Evolutionary conservation across 1,284 basidiomycete genomes (phyloP).

Genomic region (Serendipita sp.): DNA sequence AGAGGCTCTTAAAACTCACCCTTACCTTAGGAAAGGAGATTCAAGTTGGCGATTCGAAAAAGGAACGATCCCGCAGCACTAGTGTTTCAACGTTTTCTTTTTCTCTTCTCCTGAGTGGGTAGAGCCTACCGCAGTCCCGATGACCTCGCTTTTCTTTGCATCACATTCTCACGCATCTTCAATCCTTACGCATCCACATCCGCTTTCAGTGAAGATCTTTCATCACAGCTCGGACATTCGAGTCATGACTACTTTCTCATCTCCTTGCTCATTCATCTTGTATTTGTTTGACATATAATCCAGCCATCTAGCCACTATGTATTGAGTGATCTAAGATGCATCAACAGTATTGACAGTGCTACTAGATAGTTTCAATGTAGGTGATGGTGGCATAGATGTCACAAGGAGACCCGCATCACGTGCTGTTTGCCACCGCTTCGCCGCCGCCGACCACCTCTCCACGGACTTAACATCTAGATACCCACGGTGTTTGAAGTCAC

Average conservation of each 20-base stretch:
- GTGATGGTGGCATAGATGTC: background rate
- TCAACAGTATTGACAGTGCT: too few species aligned
- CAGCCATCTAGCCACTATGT: background rate
- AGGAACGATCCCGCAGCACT: background rate
- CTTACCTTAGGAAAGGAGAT: conserved; percentile 1
- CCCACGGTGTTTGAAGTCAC: conserved; percentile 2
- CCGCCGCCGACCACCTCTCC: background rate
- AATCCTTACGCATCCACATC: too few species aligned
- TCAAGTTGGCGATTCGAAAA: background rate
- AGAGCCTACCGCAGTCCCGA: too few species aligned
- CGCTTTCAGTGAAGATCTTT: too few species aligned
- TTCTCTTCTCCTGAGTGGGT: background rate
- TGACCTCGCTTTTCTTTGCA: too few species aligned
- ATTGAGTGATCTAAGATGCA: too few species aligned
- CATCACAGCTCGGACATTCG: too few species aligned
- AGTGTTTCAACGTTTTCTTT: background rate
- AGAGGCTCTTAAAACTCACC: conserved; percentile 37
- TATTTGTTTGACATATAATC: background rate
- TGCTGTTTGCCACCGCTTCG: background rate
- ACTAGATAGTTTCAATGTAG: background rate
- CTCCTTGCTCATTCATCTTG: background rate
- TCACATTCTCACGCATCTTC: too few species aligned
- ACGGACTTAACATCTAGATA: conserved; percentile 2
- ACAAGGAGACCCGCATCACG: background rate
- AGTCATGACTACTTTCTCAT: too few species aligned